Evolutionary conservation across 768 basidiomycete species (phyloP).

Genomic region (Boletales sp.): DNA sequence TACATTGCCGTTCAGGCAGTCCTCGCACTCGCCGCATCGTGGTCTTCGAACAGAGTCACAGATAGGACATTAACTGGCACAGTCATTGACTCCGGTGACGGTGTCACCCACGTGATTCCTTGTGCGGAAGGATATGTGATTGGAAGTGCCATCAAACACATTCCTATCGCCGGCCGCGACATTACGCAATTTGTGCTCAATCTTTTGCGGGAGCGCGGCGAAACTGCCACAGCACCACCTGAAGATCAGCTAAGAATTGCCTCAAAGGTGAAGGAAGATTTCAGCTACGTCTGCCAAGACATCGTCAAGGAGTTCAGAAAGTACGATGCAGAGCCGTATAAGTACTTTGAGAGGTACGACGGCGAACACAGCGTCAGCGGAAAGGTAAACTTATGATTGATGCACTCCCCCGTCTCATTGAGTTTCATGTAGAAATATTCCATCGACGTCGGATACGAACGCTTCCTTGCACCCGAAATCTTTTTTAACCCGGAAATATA

Average conservation of each 20-base stretch:
- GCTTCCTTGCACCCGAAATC: conserved; percentile 98
- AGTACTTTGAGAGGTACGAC: conserved; percentile 90
- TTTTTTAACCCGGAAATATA: conserved; percentile 99
- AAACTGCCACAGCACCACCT: conserved; percentile 82
- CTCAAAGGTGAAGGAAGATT: conserved; percentile 94
- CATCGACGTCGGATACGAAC: conserved; percentile 95
- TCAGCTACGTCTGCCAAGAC: conserved; percentile 97
- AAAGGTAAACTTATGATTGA: conserved; percentile 49
- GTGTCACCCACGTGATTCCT: conserved; percentile 93
- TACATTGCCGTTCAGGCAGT: conserved; percentile 99
- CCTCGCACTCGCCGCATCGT: conserved; percentile 94
- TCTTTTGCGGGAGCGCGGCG: conserved; percentile 92
- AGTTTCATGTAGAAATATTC: conserved; percentile 69
- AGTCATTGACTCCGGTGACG: conserved; percentile 98
- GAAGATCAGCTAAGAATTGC: conserved; percentile 94
- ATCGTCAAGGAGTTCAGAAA: conserved; percentile 99
- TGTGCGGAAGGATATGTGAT: conserved; percentile 96
- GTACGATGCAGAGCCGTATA: conserved; percentile 94
- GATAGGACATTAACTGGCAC: conserved; percentile 95
- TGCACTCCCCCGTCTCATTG: conserved; percentile 3
- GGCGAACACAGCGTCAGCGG: conserved; percentile 93
- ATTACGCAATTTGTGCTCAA: conserved; percentile 74
- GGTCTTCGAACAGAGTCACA: conserved; percentile 86
- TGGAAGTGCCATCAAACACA: conserved; percentile 97
- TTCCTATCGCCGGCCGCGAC: conserved; percentile 97